Evolutionary conservation across 176 grass and related monocot species (phyloP).

Genomic region (Musa schizocarpa): DNA sequence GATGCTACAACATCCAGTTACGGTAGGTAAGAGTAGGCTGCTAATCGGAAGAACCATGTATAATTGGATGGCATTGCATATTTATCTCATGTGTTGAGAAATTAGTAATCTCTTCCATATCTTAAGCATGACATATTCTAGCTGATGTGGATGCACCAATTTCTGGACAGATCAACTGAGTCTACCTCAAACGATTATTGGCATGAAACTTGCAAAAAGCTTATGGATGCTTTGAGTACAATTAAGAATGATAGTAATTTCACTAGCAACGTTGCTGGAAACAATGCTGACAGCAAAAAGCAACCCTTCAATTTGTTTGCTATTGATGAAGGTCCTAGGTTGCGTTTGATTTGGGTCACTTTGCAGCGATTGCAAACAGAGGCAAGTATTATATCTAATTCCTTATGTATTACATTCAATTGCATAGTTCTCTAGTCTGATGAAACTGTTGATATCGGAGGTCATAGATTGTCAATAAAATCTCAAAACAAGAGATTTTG

Average conservation of each 20-base stretch:
- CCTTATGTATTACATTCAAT: background rate
- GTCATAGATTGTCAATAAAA: background rate
- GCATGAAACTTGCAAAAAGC: slow-evolving; percentile 52
- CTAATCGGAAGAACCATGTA: background rate
- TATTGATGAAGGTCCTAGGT: slow-evolving; percentile 59
- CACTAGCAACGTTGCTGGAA: slow-evolving; percentile 20
- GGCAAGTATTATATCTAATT: slow-evolving; percentile 46
- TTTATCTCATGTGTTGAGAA: background rate
- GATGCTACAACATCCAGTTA: slow-evolving; percentile 33
- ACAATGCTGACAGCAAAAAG: slow-evolving; percentile 42
- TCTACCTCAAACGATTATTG: slow-evolving; percentile 34
- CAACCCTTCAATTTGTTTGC: slow-evolving; percentile 78
- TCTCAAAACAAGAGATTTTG: background rate
- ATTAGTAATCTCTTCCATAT: background rate
- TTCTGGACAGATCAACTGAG: slow-evolving; percentile 24
- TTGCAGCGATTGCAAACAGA: slow-evolving; percentile 64
- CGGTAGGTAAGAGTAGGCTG: slow-evolving; percentile 90
- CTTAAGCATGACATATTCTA: slow-evolving; percentile 5
- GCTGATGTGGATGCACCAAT: slow-evolving; percentile 23
- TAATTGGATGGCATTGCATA: background rate
- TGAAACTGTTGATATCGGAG: background rate
- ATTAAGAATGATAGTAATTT: slow-evolving; percentile 25
- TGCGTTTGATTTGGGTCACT: slow-evolving; percentile 63
- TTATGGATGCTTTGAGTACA: slow-evolving; percentile 66
- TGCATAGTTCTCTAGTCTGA: background rate